Evolutionary conservation across 1,284 basidiomycete genomes (phyloP), one percentile per base, ranked within the genome.

Genomic region (Marasmius sp.): DNA sequence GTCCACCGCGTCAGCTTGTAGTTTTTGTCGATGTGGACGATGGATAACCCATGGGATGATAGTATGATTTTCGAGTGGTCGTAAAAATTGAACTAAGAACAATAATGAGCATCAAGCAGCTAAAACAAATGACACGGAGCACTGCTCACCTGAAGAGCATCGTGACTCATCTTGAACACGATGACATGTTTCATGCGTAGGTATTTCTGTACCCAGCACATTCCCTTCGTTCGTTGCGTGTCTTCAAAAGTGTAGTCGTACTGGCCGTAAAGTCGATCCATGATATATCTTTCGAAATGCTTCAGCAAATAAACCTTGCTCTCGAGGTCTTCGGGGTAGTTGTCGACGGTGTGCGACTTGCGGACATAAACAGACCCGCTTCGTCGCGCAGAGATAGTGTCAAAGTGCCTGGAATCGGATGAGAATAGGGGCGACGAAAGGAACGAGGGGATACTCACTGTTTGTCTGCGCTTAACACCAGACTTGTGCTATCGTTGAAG

Each of bases 21-120:
- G 70, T 91, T 85, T 76, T 93, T 94, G 81, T 95, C 93, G 70
- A 98, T 96, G 73, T 95, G 88, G 3, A 93, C 92, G 52, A 98
- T 81, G 14, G 91, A 78, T 22, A 91, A 80, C 0, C 92, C 96
- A 38, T 89, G 81, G 1, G 87, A 85, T 7, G 94, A 94, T 58
- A 98, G 80, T 64, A 99, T 89, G 61, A 98, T 78, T 75, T 99
- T 99, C 45, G 93, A 92, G 79, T 99, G 97, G 77, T 99, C 97
- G 77, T 94, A 94, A 75, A 98, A 98, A 81, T 98, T 99, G 85
- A 98, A 97, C 93, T 97, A 67, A 20, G 50, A 50, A 16, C 6
- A 59, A 60, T 41, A 51, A 64, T 22, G 57, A 37, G 7, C 36
- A 43, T 48, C 10, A 63, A 36, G 9, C 47, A 22, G 14, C 16